phyloP scores from a whole-genome alignment of 106 monocot genomes.

The Alisma plantagoaquatica region DNA sequence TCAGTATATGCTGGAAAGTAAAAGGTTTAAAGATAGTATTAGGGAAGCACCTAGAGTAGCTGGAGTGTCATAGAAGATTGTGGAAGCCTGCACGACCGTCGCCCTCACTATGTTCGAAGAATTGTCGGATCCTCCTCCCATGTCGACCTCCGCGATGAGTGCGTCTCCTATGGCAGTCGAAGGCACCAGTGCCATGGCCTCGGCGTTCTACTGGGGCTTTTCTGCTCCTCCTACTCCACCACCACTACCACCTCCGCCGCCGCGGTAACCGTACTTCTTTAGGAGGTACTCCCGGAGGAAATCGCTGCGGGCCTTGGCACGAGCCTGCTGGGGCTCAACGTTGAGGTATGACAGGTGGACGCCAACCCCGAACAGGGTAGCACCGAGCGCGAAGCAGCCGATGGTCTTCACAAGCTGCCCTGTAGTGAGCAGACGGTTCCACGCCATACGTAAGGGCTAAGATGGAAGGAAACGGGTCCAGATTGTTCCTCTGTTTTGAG shows the following conservation, averaged over 20 bases:
- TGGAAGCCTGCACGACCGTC: slow-evolving; percentile 88
- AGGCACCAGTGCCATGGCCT: slow-evolving; percentile 44
- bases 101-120: slow-evolving; percentile 51
- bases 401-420: slow-evolving; percentile 25
- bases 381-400: slow-evolving; percentile 30
- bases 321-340: slow-evolving; percentile 54
- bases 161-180: slow-evolving; percentile 33
- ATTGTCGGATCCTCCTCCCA: slow-evolving; percentile 54
- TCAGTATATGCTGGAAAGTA: no score
- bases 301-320: slow-evolving; percentile 56
- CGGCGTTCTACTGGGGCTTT: no score
- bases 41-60: slow-evolving; percentile 60
- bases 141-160: slow-evolving; percentile 66
- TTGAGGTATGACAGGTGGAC: slow-evolving; percentile 68
- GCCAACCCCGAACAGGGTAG: slow-evolving; percentile 34
- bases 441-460: no score
- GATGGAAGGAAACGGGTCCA: no score
- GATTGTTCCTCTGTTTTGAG: no score
- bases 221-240: no score
- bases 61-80: slow-evolving; percentile 83
- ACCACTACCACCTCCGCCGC: no score
- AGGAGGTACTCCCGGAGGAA: slow-evolving; percentile 48
- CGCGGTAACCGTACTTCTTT: slow-evolving; percentile 42
- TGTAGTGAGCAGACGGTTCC: slow-evolving; percentile 38
- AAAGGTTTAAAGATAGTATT: no score